These are phyloP conservation scores for Botrytis squamosa DNA, from an alignment of 2,329 filamentous ascomycete genomes.

Conservation along the genomic window DNA sequence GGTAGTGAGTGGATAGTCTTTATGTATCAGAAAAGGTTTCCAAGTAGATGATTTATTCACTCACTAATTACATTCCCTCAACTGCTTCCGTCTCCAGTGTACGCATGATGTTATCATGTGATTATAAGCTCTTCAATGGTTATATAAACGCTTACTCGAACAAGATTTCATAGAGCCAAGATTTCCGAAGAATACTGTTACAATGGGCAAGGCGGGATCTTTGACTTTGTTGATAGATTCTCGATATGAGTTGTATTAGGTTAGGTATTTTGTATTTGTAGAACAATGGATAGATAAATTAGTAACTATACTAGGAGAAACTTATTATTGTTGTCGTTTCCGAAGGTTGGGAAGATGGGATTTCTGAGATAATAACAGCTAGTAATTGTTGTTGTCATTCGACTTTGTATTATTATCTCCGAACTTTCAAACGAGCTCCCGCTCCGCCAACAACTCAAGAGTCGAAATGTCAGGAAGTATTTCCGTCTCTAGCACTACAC, in stretches of 20 bases:
- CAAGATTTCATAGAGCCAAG: neutral
- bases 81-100: neutral
- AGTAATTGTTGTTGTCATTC: neutral
- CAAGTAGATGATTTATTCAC: neutral
- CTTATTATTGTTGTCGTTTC: neutral
- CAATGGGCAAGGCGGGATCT: neutral
- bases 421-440: neutral
- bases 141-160: neutral
- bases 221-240: neutral
- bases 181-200: rapidly evolving
- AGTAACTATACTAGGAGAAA: neutral
- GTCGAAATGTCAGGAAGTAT: neutral
- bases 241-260: neutral
- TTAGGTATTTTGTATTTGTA: neutral
- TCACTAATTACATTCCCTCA: neutral
- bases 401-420: neutral
- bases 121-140: neutral
- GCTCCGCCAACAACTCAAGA: neutral
- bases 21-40: neutral
- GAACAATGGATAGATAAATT: neutral
- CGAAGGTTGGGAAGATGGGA: neutral
- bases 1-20: neutral
- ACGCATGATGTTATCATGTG: neutral
- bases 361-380: rapidly evolving
- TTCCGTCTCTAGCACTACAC: neutral